Evolutionary conservation across 1,284 basidiomycete genomes (phyloP), one percentile per base, ranked within the genome.

Genomic region (Cryptococcus sp.): DNA sequence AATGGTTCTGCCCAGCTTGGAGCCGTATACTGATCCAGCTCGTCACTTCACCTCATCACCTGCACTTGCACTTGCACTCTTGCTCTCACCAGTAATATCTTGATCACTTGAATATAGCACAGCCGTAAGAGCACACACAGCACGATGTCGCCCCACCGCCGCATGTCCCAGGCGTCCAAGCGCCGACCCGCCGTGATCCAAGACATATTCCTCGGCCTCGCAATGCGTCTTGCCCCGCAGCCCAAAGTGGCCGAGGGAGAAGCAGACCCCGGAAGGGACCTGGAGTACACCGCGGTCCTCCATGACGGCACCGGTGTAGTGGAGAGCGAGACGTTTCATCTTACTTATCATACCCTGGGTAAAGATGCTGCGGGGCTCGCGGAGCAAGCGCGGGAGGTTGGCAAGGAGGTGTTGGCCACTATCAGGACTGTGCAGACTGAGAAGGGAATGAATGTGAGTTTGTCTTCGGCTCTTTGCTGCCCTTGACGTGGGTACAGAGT

Each of bases 191-290:
- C 64, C n/a, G 35, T 50, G 44, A 64, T 69, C 44, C 64, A 69
- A 50, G 72, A 74, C 54, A 61, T 68, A 52, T 74, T 74, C 58
- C 48, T 74, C n/a, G 72, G 72, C 20, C 49, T 74, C 8, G 71
- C 64, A 3, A 46, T 73, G 27, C 23, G 54, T 11, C 56, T 70
- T 15, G 35, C 13, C 10, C 57, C 59, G 20, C 53, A 58, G n/a
- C 50, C 64, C 2, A 8, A 46, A 5, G 50, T 48, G 7, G 38
- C 38, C 1, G 25, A 47, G 8, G 47, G 44, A 27, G 47, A 45
- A 0, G n/a, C 50, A 31, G 56, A 63, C 44, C 55, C 54, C 19
- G 57, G 59, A n/a, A 47, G 68, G 39, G 64, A 68, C 15, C 54
- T 74, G 16, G 68, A 71, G 46, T 70, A 71, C 55, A 59, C 67